Percentiles rank a stretch among this genome's conserved stretches.
phyloP scores from a whole-genome alignment of 1,284 basidiomycete genomes.

The Meira miltonrushii region DNA sequence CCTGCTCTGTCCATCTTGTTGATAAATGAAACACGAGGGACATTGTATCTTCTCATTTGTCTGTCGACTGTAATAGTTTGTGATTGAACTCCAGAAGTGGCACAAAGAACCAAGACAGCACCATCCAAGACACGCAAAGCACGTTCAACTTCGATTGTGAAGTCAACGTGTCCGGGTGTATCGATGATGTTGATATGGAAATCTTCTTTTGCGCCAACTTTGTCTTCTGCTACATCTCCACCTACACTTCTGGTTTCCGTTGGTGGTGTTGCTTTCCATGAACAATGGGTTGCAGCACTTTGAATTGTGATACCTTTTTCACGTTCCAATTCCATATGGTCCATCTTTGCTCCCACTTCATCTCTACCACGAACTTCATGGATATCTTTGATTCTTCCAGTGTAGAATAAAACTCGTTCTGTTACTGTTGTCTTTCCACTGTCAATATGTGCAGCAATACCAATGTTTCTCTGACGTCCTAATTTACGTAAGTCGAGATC shows the following conservation, averaged over 20 bases:
- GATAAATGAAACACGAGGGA: slow-evolving; percentile 92
- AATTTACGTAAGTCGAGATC: slow-evolving; percentile 48
- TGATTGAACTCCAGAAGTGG: slow-evolving; percentile 92
- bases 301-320: slow-evolving; percentile 99
- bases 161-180: slow-evolving; percentile 99
- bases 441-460: slow-evolving; percentile 60
- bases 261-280: slow-evolving; percentile 71
- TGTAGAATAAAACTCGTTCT: slow-evolving; percentile 95
- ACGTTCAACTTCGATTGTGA: slow-evolving; percentile 97
- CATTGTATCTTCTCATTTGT: slow-evolving; percentile 92
- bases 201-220: slow-evolving; percentile 59
- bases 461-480: slow-evolving; percentile 54
- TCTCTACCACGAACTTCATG: slow-evolving; percentile 96
- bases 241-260: slow-evolving; percentile 51
- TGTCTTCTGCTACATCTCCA: slow-evolving; percentile 39
- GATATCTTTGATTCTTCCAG: slow-evolving; percentile 89
- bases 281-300: slow-evolving; percentile 94
- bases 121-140: slow-evolving; percentile 94
- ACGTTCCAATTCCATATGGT: slow-evolving; percentile 96
- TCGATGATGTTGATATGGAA: slow-evolving; percentile 98
- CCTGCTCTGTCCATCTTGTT: slow-evolving; percentile 99
- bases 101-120: slow-evolving; percentile 91
- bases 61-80: slow-evolving; percentile 99
- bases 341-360: slow-evolving; percentile 98
- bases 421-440: slow-evolving; percentile 98